phyloP scores from a whole-genome alignment of 345 rosid species.

The Salix exigua region DNA sequence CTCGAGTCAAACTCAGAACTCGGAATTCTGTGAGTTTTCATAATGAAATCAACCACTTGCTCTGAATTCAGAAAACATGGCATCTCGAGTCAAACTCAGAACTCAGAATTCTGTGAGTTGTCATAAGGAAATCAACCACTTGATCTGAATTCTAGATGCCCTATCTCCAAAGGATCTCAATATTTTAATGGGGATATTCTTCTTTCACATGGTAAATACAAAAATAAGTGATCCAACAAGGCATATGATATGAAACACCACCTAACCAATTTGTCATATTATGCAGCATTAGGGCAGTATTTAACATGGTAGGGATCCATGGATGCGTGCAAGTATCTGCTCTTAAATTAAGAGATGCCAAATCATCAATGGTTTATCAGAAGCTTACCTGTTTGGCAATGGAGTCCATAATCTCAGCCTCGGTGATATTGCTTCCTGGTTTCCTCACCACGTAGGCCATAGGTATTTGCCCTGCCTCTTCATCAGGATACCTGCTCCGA shows the following conservation, averaged over 20 bases:
- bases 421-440: conserved; percentile 56
- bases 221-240: not conserved
- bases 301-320: not conserved
- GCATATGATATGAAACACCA: not conserved
- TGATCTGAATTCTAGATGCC: not conserved
- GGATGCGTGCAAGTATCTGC: not conserved
- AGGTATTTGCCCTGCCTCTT: conserved; percentile 91
- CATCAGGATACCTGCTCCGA: conserved; percentile 74
- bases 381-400: conserved; percentile 65
- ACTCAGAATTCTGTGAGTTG: not conserved
- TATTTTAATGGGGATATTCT: not conserved
- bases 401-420: conserved; percentile 61
- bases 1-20: not conserved
- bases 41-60: no score
- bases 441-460: conserved; percentile 95
- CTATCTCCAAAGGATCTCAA: not conserved
- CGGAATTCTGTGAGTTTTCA: no score
- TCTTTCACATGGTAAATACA: not conserved
- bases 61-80: no score
- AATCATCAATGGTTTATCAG: no score
- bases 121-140: not conserved
- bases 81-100: not conserved
- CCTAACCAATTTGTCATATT: not conserved
- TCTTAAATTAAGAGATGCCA: not conserved
- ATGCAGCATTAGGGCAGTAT: not conserved